Percentiles rank a stretch among this genome's conserved stretches.
These are phyloP conservation scores for Jaltomata sinuosa DNA, from an alignment of 257 asterid species.

Conservation along the genomic window DNA sequence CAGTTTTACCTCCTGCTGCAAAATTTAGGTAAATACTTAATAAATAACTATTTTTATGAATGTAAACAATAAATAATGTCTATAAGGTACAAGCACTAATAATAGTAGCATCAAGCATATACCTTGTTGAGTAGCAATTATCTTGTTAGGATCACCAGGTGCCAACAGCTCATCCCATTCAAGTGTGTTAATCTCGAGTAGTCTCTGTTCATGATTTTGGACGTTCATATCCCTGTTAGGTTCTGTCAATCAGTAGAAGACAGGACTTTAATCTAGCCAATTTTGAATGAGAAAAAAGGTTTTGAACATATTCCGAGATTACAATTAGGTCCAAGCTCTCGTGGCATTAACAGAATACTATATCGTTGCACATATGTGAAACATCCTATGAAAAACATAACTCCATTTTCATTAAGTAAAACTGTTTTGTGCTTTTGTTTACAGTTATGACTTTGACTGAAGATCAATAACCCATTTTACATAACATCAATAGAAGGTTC, in stretches of 20 bases:
- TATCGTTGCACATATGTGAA: neutral
- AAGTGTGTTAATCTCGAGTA: conserved; percentile 82
- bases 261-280: conserved; percentile 12
- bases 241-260: conserved; percentile 37
- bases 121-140: conserved; percentile 48
- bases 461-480: neutral
- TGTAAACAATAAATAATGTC: neutral
- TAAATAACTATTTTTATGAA: neutral
- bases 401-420: neutral
- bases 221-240: conserved; percentile 27
- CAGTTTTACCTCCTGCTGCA: conserved; percentile 16
- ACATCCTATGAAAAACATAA: neutral
- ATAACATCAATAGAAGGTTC: neutral
- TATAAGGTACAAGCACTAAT: neutral
- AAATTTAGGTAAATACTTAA: neutral
- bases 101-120: neutral
- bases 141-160: conserved; percentile 47
- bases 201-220: conserved; percentile 60
- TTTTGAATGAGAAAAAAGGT: neutral
- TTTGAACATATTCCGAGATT: neutral
- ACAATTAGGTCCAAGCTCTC: neutral
- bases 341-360: neutral
- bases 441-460: neutral
- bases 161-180: conserved; percentile 98
- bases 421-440: neutral